These are phyloP conservation scores for Glycyrrhiza uralensis DNA, from an alignment of 306 rosid species.

Conservation along the genomic window DNA sequence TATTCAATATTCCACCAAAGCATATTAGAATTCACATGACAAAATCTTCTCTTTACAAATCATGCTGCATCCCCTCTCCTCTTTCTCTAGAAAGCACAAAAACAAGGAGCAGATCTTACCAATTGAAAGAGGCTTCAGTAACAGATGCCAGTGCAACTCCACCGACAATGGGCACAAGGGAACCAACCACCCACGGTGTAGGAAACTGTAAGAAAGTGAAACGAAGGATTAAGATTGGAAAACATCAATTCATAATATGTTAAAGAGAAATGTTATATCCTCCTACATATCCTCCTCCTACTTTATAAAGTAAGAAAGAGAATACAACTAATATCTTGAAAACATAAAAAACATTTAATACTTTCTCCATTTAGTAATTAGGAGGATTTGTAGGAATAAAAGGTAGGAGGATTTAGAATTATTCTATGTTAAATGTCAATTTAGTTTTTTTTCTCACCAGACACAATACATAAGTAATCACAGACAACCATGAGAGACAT, in stretches of 20 bases:
- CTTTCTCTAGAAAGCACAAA: background rate
- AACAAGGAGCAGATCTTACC: conserved; percentile 46
- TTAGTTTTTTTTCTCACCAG: background rate
- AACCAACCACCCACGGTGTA: conserved; percentile 77
- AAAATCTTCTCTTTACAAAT: background rate
- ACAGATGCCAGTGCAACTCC: conserved; percentile 88
- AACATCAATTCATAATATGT: background rate
- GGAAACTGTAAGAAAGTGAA: conserved; percentile 51
- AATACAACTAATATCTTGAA: too few relatives aligned
- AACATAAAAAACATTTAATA: too few relatives aligned
- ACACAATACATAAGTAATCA: background rate
- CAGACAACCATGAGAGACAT: background rate
- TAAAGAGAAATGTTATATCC: too few relatives aligned
- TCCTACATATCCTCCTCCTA: too few relatives aligned
- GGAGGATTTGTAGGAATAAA: too few relatives aligned
- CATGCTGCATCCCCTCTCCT: background rate
- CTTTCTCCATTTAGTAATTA: too few relatives aligned
- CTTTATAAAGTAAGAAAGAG: too few relatives aligned
- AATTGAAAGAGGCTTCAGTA: conserved; percentile 91
- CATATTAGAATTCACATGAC: conserved; percentile 15
- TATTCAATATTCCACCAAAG: conserved; percentile 31
- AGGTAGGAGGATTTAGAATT: too few relatives aligned
- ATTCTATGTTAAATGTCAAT: background rate
- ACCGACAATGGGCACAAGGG: conserved; percentile 85
- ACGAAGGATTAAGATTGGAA: conserved; percentile 1